phyloP scores from a whole-genome alignment of 2,329 filamentous ascomycete species.

The Lasiodiplodia citricola region DNA sequence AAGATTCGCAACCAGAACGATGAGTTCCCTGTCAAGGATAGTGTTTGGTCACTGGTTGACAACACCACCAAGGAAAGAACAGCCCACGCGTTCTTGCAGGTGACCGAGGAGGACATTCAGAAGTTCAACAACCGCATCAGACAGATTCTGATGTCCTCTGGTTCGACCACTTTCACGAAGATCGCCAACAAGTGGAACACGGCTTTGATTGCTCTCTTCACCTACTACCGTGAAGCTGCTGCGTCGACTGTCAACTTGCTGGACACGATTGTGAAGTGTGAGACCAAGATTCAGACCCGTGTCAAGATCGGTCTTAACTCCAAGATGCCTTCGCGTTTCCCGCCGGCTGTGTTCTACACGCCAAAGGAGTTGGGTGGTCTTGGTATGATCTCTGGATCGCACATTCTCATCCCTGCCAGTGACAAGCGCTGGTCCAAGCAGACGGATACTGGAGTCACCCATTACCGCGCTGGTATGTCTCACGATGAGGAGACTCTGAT shows the following conservation, averaged over 20 bases:
- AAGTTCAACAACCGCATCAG: constrained; percentile 99
- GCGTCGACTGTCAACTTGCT: constrained; percentile 93
- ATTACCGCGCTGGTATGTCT: constrained; percentile 97
- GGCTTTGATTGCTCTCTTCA: constrained; percentile 93
- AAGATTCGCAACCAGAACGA: constrained; percentile 96
- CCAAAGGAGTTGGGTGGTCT: constrained; percentile 96
- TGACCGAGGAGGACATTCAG: constrained; percentile 95
- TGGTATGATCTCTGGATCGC: constrained; percentile 98
- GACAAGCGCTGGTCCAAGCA: constrained; percentile 99
- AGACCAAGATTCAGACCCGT: constrained; percentile 98
- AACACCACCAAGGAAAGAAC: constrained; percentile 97
- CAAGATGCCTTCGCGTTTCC: constrained; percentile 99
- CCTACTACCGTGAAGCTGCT: constrained; percentile 96
- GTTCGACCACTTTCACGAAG: constrained; percentile 99
- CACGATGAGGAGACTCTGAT: constrained; percentile 98
- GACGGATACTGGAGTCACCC: constrained; percentile 94
- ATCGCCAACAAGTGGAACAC: constrained; percentile 99
- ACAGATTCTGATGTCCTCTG: constrained; percentile 98
- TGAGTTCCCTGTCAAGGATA: constrained; percentile 96
- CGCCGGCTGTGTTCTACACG: constrained; percentile 97
- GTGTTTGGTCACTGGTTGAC: constrained; percentile 96
- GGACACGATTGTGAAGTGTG: constrained; percentile 98
- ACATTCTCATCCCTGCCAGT: constrained; percentile 95
- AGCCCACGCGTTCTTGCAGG: constrained; percentile 95
- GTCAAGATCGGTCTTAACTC: constrained; percentile 99